Evolutionary conservation across 2,329 filamentous ascomycete species (phyloP).

Genomic region (Xylariaceae sp.): DNA sequence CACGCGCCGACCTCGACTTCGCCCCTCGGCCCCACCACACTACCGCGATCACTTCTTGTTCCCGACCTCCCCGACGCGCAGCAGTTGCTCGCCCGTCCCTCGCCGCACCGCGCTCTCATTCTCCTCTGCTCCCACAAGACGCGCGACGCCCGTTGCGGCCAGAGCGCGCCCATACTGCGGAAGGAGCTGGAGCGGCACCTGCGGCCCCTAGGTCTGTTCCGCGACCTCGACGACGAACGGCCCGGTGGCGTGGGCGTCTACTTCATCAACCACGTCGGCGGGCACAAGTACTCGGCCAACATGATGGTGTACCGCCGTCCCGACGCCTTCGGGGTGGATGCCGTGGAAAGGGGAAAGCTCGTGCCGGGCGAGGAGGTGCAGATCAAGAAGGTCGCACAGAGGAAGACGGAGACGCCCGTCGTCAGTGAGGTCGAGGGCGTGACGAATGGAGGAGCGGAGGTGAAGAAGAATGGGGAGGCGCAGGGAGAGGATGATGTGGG

Average conservation of each 20-base stretch:
- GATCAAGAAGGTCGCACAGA: slow-evolving; percentile 37
- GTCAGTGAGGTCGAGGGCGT: slow-evolving; percentile 43
- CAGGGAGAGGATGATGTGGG: slow-evolving; percentile 53
- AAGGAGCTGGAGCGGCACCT: slow-evolving; percentile 90
- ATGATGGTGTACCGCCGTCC: slow-evolving; percentile 84
- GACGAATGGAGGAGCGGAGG: slow-evolving; percentile 36
- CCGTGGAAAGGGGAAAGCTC: slow-evolving; percentile 47
- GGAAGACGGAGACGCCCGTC: slow-evolving; percentile 38
- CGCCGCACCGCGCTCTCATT: slow-evolving; percentile 84
- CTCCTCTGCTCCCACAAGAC: slow-evolving; percentile 93
- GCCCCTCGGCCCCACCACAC: slow-evolving; percentile 55
- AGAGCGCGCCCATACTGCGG: slow-evolving; percentile 87
- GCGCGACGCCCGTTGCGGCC: slow-evolving; percentile 93
- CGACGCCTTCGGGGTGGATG: slow-evolving; percentile 62
- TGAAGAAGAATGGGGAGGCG: slow-evolving; percentile 38
- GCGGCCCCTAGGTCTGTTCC: slow-evolving; percentile 80
- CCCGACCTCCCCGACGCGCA: slow-evolving; percentile 35
- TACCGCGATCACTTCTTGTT: slow-evolving; percentile 45
- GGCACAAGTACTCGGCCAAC: slow-evolving; percentile 96
- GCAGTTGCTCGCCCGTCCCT: slow-evolving; percentile 61
- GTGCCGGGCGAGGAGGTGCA: slow-evolving; percentile 48
- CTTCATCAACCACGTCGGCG: slow-evolving; percentile 95
- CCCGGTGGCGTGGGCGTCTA: slow-evolving; percentile 94
- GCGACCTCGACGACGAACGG: slow-evolving; percentile 86
- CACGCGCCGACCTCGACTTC: slow-evolving; percentile 75